phyloP scores from a whole-genome alignment of 352 stramenopile genomes.

The Globisporangium iwayamae region DNA sequence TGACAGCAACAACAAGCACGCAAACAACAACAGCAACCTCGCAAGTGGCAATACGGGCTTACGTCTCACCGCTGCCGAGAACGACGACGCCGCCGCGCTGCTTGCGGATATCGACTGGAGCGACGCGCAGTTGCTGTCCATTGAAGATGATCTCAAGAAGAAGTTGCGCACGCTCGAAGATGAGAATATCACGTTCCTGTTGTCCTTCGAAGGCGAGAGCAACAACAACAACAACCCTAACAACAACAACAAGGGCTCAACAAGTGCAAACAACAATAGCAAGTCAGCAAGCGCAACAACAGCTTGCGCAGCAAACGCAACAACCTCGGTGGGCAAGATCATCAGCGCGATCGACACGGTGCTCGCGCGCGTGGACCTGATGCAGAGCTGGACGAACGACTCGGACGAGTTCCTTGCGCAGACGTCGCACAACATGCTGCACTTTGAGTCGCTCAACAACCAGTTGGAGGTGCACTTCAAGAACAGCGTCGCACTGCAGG shows the following conservation, averaged over 20 bases:
- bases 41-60: constrained; percentile 23
- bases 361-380: constrained; percentile 33
- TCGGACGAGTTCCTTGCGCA: constrained; percentile 52
- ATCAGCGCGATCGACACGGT: constrained; percentile 51
- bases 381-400: constrained; percentile 62
- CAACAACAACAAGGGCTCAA: constrained; percentile 1
- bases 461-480: constrained; percentile 80
- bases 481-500: constrained; percentile 65
- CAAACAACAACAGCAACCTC: constrained; percentile 6
- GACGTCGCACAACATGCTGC: constrained; percentile 64
- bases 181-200: constrained; percentile 71
- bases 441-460: constrained; percentile 80
- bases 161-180: constrained; percentile 61
- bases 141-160: constrained; percentile 56
- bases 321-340: constrained; percentile 56
- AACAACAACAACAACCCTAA: constrained; percentile 12
- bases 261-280: constrained; percentile 1
- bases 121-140: constrained; percentile 35
- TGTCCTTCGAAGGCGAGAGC: constrained; percentile 50
- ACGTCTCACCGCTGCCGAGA: constrained; percentile 49
- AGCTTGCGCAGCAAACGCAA: not conserved
- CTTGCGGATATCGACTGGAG: constrained; percentile 59
- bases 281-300: not conserved
- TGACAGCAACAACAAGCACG: constrained; percentile 16
- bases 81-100: constrained; percentile 47